Base-by-base conservation (phyloP, 1,284 basidiomycete species). In the Sphagnurus paluster region DNA sequence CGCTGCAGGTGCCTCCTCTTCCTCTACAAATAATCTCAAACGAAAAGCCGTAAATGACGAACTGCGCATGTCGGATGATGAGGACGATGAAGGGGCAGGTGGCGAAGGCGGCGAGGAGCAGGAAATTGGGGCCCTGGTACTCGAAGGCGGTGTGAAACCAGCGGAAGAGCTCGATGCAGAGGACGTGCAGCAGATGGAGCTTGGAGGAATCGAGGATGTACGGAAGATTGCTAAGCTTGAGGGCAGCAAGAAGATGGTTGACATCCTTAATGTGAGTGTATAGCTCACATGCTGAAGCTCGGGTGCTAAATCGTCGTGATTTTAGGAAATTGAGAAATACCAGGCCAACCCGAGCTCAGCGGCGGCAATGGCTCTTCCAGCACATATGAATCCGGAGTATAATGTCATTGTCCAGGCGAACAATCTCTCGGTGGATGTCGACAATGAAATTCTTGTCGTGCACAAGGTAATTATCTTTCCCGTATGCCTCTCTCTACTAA, bases 391-490 rank as follows among this genome's bases (percentile, higher is more conserved):
- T 63, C 92, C 93, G 0, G 97, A 99, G 67, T 99, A 99, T 69
- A 84, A 87, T 50, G 77, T 99, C 49, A 98, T 99, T 58, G 97
- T 99, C 2, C 85, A 92, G 56, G 93, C 96, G 10, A 99, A 99
- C 74, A 99, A 99, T 69, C 75, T 98, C 49, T 94, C 94, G 1
- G 97, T 99, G 14, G 97, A 99, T 58, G 87, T 99, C 1, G 97
- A 99, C 68, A 99, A 99, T 60, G 97, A 99, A 67, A 92, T 98
- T 48, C 76, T 99, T 48, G 77, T 99, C 20, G 95, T 98, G 1
- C 93, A 99, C 75, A 99, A 99, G 77, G 91, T 82, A 59, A 52
- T 66, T 60, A 24, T 39, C 19, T 71, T 76, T 47, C 10, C 36
- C 56, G 66, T 77, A 25, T 41, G 41, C 47, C 3, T 24, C 5